Conservation (phyloP, 768 basidiomycete species). For the Phaffia tasmanica region DNA sequence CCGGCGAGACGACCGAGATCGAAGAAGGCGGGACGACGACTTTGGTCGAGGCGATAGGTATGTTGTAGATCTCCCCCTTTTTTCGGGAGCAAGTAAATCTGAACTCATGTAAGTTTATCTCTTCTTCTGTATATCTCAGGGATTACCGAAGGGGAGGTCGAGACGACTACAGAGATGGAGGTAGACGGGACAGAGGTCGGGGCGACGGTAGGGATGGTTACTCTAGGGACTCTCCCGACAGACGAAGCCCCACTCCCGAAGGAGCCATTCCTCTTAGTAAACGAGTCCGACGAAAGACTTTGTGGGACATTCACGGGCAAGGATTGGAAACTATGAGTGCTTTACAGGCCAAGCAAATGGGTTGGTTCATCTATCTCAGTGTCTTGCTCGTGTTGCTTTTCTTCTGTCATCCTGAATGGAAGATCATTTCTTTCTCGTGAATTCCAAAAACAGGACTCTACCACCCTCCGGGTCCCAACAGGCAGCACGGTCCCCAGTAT, state of each 20-base stretch:
- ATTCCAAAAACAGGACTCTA: constrained; percentile 57
- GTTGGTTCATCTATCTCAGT: constrained; percentile 40
- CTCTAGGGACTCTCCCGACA: constrained; percentile 54
- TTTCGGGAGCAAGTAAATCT: no score
- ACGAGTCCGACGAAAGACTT: constrained; percentile 74
- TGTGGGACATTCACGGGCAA: constrained; percentile 92
- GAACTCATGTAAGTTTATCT: no score
- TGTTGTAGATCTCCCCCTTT: no score
- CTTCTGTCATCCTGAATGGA: constrained; percentile 2
- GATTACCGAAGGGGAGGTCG: neutral
- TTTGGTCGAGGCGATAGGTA: neutral
- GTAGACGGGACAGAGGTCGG: constrained; percentile 38
- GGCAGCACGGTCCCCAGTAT: constrained; percentile 56
- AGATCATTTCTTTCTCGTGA: constrained; percentile 11
- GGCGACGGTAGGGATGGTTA: constrained; percentile 41
- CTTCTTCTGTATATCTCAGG: neutral
- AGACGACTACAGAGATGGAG: constrained; percentile 35
- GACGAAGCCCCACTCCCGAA: constrained; percentile 82
- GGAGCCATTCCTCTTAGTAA: constrained; percentile 70
- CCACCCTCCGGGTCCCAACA: constrained; percentile 89
- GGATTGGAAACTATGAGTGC: constrained; percentile 92
- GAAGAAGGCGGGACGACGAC: neutral
- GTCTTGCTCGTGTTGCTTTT: neutral
- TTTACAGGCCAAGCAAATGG: constrained; percentile 96
- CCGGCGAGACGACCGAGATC: constrained; percentile 2